A percentile compares a stretch with the other conserved stretches of the same genome.
Conservation (phyloP, 2,329 filamentous ascomycete species). For the Paramyrothecium roridum region DNA sequence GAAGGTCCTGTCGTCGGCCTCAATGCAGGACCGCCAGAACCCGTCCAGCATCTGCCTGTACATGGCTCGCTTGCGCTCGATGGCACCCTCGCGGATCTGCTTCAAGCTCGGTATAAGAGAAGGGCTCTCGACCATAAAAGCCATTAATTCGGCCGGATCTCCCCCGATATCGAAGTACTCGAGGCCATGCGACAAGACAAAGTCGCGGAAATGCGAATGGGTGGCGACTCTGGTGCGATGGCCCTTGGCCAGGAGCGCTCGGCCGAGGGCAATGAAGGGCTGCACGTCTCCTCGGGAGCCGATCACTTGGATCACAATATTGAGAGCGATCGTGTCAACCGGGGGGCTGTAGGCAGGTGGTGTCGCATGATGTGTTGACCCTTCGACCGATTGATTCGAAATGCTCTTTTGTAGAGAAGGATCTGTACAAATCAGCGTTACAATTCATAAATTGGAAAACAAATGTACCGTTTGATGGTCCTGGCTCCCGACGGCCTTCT, state of each 20-base stretch:
- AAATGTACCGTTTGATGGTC: no score
- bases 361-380: not conserved
- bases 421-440: not conserved
- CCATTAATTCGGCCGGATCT: slow-evolving; percentile 61
- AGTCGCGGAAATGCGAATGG: not conserved
- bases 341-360: not conserved
- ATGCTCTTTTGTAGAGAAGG: not conserved
- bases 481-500: no score
- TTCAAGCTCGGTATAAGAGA: slow-evolving; percentile 23
- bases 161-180: slow-evolving; percentile 69
- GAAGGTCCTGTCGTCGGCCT: slow-evolving; percentile 11
- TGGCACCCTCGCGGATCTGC: slow-evolving; percentile 19
- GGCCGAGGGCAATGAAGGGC: not conserved
- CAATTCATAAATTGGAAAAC: no score
- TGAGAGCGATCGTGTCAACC: not conserved
- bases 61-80: slow-evolving; percentile 21
- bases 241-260: not conserved
- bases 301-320: not conserved
- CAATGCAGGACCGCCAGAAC: slow-evolving; percentile 26
- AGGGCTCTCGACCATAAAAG: slow-evolving; percentile 23
- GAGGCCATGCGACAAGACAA: slow-evolving; percentile 43
- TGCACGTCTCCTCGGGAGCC: not conserved
- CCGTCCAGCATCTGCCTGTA: slow-evolving; percentile 22
- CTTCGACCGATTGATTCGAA: not conserved
- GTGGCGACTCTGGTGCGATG: not conserved